Base-by-base conservation (phyloP, 2,329 filamentous ascomycete species). In the Zymoseptoria brevis region DNA sequence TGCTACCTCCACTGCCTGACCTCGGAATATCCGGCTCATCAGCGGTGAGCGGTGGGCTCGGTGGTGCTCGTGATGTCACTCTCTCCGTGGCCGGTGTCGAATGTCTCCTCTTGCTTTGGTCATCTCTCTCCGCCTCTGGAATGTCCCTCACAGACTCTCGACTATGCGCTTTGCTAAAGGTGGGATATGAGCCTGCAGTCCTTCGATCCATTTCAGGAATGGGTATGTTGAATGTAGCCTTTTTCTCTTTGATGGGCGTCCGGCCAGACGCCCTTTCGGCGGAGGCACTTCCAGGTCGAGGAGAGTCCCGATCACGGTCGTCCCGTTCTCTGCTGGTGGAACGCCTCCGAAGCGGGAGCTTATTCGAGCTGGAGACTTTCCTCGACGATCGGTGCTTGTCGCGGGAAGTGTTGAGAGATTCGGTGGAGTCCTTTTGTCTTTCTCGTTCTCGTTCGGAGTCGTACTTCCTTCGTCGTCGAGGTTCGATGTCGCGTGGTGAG, bases 161-260 rank as follows among this genome's bases (percentile, higher is more conserved):
- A 79, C 90, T 95, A 74, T 96, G 90, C 11, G 88, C 88, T 75
- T 95, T 96, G 75, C 89, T 94, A 74, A 95, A 90, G 9, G 82
- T 81, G 1, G 91, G 90, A 71, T 96, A 96, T 6, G 89, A 87
- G 50, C 88, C 67, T 63, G 72, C 73, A 45, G 73, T 68, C 55
- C 73, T 68, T 3, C 77, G 73, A 21, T 76, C 75, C 74, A 80
- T 76, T 65, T 80, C 79, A 45, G 79, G 77, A 54, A 76, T 67
- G 19, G 74, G 69, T 67, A 74, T 73, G 57, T 73, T 75, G 59
- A 62, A 67, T 50, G 57, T 60, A 2, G 61, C 57, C 53, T 56
- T 60, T 59, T 59, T 57, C 61, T 57, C 53, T 54, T 64, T 61
- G 48, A 35, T 54, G 58, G 45, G 22, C 21, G 53, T 53, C 16